A percentile compares a stretch with the other conserved stretches of the same genome.
Evolutionary conservation across 371 early-diverging fungal species (phyloP).

Genomic region (Mortierella sp.): DNA sequence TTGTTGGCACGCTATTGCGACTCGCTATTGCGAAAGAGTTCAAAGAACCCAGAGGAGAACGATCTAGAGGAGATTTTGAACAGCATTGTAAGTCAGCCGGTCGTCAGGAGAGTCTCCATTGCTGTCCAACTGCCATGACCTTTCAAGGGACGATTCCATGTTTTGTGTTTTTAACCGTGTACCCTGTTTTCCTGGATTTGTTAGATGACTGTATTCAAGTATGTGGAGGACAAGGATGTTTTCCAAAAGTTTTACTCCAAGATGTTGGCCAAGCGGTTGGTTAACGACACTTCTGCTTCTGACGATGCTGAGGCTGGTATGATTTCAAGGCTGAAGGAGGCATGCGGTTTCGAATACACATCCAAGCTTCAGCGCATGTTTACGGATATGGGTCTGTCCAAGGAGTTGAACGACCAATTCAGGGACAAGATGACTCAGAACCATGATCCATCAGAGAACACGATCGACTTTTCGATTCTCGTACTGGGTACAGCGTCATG

Average conservation of each 20-base stretch:
- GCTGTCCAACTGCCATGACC: no score
- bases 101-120: no score
- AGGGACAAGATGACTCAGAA: constrained; percentile 59
- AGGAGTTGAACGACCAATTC: constrained; percentile 83
- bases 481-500: constrained; percentile 90
- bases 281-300: constrained; percentile 80
- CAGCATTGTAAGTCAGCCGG: constrained; percentile 82
- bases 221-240: constrained; percentile 94
- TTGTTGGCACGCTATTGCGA: constrained; percentile 89
- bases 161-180: no score
- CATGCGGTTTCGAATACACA: constrained; percentile 94
- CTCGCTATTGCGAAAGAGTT: constrained; percentile 84
- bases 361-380: constrained; percentile 93
- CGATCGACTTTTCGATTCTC: constrained; percentile 86
- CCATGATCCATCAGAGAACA: constrained; percentile 55
- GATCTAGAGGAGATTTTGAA: constrained; percentile 89
- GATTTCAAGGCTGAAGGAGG: constrained; percentile 88
- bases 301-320: constrained; percentile 89
- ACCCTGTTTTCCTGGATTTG: no score
- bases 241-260: constrained; percentile 95
- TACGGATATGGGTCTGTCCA: constrained; percentile 87
- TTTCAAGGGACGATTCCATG: no score
- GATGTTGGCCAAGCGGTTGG: constrained; percentile 88
- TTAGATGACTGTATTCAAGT: constrained; percentile 85
- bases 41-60: constrained; percentile 83